These are phyloP conservation scores for Fusarium sp. DNA, from an alignment of 2,329 filamentous ascomycete species.

Conservation along the genomic window DNA sequence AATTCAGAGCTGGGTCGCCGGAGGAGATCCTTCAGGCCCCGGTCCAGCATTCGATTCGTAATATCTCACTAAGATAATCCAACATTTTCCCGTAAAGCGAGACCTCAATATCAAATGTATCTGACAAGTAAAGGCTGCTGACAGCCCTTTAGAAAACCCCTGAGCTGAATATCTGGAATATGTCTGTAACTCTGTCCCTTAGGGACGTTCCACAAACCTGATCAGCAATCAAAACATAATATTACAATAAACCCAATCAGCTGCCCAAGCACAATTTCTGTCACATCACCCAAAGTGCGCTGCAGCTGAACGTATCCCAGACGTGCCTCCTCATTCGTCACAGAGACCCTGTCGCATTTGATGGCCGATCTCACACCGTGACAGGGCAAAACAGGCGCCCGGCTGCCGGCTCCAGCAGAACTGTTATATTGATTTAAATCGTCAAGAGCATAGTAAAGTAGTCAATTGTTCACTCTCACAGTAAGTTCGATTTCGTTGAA, in stretches of 20 bases:
- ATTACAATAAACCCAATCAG: constrained; percentile 19
- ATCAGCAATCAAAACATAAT: constrained; percentile 6
- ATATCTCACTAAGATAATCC: background rate
- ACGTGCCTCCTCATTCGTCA: constrained; percentile 30
- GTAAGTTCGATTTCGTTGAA: background rate
- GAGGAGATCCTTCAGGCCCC: constrained; percentile 35
- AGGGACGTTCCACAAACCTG: background rate
- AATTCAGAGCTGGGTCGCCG: constrained; percentile 22
- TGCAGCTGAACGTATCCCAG: constrained; percentile 13
- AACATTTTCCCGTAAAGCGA: background rate
- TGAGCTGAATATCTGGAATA: constrained; percentile 6
- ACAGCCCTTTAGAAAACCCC: constrained; percentile 6
- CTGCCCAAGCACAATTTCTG: constrained; percentile 11
- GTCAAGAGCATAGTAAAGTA: background rate
- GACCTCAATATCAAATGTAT: background rate
- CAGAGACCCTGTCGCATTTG: constrained; percentile 27
- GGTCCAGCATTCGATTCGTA: background rate
- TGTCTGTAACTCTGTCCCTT: background rate
- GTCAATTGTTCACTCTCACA: background rate
- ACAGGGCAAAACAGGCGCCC: constrained; percentile 31
- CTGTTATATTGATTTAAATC: background rate
- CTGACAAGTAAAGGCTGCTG: background rate
- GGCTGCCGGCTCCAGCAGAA: constrained; percentile 13
- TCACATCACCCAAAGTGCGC: constrained; percentile 26
- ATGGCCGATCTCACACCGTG: constrained; percentile 28